phyloP scores from a whole-genome alignment of 352 stramenopile genomes.

The Globisporangium nagaii region DNA sequence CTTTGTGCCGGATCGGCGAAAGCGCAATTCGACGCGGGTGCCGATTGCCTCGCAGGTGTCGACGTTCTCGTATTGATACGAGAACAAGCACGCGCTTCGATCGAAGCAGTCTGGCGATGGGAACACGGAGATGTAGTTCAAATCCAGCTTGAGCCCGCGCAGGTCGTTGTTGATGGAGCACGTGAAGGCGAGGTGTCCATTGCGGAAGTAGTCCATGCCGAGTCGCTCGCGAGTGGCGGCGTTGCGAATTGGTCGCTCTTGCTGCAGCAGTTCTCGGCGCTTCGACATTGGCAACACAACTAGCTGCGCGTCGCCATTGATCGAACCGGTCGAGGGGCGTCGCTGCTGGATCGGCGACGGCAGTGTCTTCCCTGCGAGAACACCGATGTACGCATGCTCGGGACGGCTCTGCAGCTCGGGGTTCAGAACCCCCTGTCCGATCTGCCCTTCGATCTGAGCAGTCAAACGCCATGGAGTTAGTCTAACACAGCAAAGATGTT shows the following conservation, averaged over 20 bases:
- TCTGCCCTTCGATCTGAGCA: constrained; percentile 45
- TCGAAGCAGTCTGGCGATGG: constrained; percentile 50
- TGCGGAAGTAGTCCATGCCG: constrained; percentile 47
- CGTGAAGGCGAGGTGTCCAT: constrained; percentile 41
- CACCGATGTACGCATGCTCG: constrained; percentile 59
- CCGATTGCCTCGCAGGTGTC: constrained; percentile 39
- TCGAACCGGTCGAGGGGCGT: constrained; percentile 17
- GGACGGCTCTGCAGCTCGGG: constrained; percentile 21
- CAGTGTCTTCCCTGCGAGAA: constrained; percentile 50
- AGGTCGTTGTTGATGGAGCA: constrained; percentile 56
- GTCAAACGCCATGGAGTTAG: not conserved
- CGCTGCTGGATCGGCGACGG: constrained; percentile 69
- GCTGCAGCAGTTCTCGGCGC: constrained; percentile 43
- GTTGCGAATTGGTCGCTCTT: constrained; percentile 45
- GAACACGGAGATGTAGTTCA: constrained; percentile 46
- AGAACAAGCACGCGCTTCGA: constrained; percentile 64
- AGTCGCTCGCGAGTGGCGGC: constrained; percentile 38
- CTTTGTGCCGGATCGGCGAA: constrained; percentile 40
- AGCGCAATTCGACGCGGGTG: constrained; percentile 48
- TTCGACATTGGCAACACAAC: constrained; percentile 25
- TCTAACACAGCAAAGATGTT: not conserved
- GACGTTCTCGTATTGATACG: constrained; percentile 52
- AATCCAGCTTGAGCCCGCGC: constrained; percentile 45
- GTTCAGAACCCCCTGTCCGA: constrained; percentile 24
- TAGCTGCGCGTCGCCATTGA: not conserved